A percentile compares a stretch with the other conserved stretches of the same genome.
phyloP scores from a whole-genome alignment of 2,329 filamentous ascomycete species.

The Xylaria sp. region DNA sequence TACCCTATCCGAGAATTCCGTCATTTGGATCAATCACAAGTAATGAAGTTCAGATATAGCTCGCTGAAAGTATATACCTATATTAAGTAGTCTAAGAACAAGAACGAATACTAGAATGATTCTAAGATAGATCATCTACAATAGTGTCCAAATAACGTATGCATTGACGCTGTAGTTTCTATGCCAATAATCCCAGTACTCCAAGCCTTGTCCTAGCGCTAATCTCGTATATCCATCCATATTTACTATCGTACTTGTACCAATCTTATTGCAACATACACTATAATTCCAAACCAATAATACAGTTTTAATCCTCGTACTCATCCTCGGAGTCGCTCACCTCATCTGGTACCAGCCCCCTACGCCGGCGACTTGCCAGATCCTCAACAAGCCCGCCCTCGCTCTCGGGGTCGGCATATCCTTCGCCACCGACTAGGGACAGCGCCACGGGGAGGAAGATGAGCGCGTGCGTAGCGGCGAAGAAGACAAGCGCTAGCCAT shows the following conservation, averaged over 20 bases:
- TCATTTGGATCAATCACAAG: background rate
- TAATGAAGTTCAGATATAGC: too few relatives aligned
- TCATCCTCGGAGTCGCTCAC: conserved; percentile 77
- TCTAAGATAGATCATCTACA: background rate
- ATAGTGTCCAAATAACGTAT: conserved; percentile 9
- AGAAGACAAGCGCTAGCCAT: conserved; percentile 90
- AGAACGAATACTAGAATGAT: too few relatives aligned
- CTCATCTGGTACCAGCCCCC: conserved; percentile 81
- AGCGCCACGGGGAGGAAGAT: conserved; percentile 92
- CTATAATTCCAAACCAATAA: conserved; percentile 13
- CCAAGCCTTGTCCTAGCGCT: conserved; percentile 28
- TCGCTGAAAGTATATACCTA: background rate
- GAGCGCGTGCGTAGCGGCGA: conserved; percentile 88
- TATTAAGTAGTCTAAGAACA: too few relatives aligned
- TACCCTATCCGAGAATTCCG: background rate
- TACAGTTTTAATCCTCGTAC: conserved; percentile 54
- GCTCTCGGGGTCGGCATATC: conserved; percentile 87
- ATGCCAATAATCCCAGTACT: conserved; percentile 25
- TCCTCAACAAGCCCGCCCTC: conserved; percentile 93
- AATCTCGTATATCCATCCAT: conserved; percentile 31
- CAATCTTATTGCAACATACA: conserved; percentile 21
- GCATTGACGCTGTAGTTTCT: conserved; percentile 26
- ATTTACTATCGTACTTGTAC: conserved; percentile 14
- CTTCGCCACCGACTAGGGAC: conserved; percentile 85
- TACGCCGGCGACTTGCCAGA: conserved; percentile 80